These are phyloP conservation scores for Leptographium lundbergii DNA, from an alignment of 2,329 filamentous ascomycete species.

Conservation along the genomic window DNA sequence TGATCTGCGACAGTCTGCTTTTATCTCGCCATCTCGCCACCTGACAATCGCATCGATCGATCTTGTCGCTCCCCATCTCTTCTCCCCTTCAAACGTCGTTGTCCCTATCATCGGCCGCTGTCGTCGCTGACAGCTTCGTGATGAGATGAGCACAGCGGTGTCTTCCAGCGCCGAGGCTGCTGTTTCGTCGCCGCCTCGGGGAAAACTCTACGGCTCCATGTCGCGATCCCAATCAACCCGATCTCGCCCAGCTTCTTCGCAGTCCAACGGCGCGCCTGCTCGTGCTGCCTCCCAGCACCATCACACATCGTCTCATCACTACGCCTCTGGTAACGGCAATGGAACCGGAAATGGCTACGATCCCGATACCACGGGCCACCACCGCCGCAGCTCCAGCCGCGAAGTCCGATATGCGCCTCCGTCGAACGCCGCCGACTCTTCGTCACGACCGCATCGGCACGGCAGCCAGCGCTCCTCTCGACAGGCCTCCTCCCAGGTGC, in stretches of 20 bases:
- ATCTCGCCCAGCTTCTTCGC: conserved; percentile 19
- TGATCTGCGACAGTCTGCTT: too few species aligned
- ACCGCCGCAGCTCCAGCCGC: conserved; percentile 42
- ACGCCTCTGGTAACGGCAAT: conserved; percentile 3
- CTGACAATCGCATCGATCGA: background rate
- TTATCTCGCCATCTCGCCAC: too few species aligned
- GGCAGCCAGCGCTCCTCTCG: conserved; percentile 31
- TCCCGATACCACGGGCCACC: conserved; percentile 3
- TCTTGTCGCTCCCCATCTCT: background rate
- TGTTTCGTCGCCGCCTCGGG: conserved; percentile 18
- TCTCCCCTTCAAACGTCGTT: background rate
- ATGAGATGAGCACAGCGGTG: conserved; percentile 22
- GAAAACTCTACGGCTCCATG: conserved; percentile 16
- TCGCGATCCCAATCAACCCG: conserved; percentile 25
- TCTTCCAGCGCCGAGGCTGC: conserved; percentile 19
- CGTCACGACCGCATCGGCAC: conserved; percentile 33
- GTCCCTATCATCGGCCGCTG: background rate
- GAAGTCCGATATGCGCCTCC: conserved; percentile 50
- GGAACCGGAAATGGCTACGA: conserved; percentile 5
- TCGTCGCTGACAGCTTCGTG: conserved; percentile 3
- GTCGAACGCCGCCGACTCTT: conserved; percentile 33
- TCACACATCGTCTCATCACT: conserved; percentile 7
- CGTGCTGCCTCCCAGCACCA: conserved; percentile 16
- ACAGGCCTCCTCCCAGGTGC: conserved; percentile 1
- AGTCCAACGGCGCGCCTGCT: conserved; percentile 11